Evolutionary conservation across 106 monocot genomes (phyloP), one percentile per base, ranked within the genome.

Genomic region (Acorus calamus): DNA sequence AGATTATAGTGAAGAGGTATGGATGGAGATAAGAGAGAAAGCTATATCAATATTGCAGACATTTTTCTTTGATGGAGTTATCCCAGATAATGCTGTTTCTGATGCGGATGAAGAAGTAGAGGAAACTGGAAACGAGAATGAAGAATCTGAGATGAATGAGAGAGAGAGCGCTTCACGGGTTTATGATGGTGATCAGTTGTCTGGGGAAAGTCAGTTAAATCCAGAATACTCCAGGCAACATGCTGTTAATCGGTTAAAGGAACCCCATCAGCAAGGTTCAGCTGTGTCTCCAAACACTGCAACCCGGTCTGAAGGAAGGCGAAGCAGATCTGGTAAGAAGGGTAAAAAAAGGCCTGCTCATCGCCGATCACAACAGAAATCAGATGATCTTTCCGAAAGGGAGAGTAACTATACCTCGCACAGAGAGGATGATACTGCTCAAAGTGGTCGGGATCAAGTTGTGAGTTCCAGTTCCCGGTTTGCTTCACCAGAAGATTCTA

Each of bases 21-120:
- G 98, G 98, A 83, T 98, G 85, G 98, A 92, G 66, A 88, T 98
- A 67, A 76, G 98, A 63, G 98, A 88, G 64, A 98, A 98, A 73
- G 76, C 92, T 61, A 77, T 92, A 42, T 66, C 87, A 8, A 73
- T 92, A 60, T 52, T 98, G 59, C 91, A 98, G 42, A 72, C 78
- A 55, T 98, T 80, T 75, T 83, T 98, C 57, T 48, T 81, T 66
- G 92, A 98, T 70, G 87, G 87, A 46, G 70, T 86, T 45, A 57
- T 86, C 74, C 98, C 92, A 67, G 71, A 74, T 51, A 81, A 81
- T 72, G 65, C 72, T 65, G 59, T 98, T 70, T 98, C 98, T 67
- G 98, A 92, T 61, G 88, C 81, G 46, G 91, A 92, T 48, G 90
- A 77, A 64, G 85, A 86, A 68, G 72, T 66, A 60, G 79, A 64